phyloP scores from a whole-genome alignment of 1,284 basidiomycete genomes.

The Limonomyces culmigenus region DNA sequence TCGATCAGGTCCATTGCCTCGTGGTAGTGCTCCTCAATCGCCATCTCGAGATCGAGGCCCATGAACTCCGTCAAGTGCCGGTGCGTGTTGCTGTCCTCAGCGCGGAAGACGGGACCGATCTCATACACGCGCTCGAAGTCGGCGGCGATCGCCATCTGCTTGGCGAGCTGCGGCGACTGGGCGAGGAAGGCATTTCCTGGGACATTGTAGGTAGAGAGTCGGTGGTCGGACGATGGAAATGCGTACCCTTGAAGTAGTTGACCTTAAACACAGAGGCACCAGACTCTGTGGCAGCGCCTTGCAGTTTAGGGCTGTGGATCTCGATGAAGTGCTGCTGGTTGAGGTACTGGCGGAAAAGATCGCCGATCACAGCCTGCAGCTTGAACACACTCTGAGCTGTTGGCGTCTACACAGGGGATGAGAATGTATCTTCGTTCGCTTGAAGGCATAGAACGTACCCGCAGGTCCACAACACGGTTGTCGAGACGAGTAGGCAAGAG shows the following conservation, averaged over 20 bases:
- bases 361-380: slow-evolving; percentile 77
- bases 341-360: slow-evolving; percentile 81
- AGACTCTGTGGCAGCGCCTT: slow-evolving; percentile 93
- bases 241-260: slow-evolving; percentile 85
- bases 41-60: slow-evolving; percentile 98
- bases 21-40: slow-evolving; percentile 96
- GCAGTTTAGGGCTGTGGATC: slow-evolving; percentile 96
- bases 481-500: slow-evolving; percentile 88
- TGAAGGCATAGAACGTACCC: slow-evolving; percentile 29
- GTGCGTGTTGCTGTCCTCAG: slow-evolving; percentile 96
- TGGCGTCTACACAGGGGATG: slow-evolving; percentile 42
- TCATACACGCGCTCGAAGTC: slow-evolving; percentile 98
- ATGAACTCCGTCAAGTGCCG: slow-evolving; percentile 98
- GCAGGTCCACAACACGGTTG: slow-evolving; percentile 87
- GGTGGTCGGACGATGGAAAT: background rate
- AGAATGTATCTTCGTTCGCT: slow-evolving; percentile 6
- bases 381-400: slow-evolving; percentile 96
- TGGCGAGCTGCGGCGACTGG: slow-evolving; percentile 92
- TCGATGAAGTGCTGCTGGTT: slow-evolving; percentile 70
- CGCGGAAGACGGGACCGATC: slow-evolving; percentile 92
- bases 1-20: slow-evolving; percentile 86
- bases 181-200: slow-evolving; percentile 82
- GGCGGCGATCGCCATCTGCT: slow-evolving; percentile 98
- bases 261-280: slow-evolving; percentile 98
- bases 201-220: slow-evolving; percentile 2